These are phyloP conservation scores for Mycocentrospora acerina DNA, from an alignment of 2,329 filamentous ascomycete species.

Conservation along the genomic window DNA sequence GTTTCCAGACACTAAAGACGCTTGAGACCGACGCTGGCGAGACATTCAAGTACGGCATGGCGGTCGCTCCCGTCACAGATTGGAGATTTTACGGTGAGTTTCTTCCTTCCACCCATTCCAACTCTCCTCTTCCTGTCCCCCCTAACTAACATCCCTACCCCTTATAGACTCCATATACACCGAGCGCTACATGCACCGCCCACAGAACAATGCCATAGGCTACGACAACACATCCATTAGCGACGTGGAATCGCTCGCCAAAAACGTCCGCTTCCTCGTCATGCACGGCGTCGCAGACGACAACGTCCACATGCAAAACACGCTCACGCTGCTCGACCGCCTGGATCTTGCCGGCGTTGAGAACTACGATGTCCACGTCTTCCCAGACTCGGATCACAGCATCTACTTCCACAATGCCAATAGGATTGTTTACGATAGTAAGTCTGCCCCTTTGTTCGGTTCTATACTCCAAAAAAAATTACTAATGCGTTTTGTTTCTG, in stretches of 20 bases:
- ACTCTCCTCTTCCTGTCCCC: background rate
- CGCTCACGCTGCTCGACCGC: constrained; percentile 80
- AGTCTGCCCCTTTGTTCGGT: constrained; percentile 44
- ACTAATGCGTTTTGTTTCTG: too few species aligned
- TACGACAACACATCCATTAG: constrained; percentile 75
- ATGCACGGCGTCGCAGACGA: constrained; percentile 98
- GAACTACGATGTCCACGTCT: constrained; percentile 96
- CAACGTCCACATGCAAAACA: constrained; percentile 97
- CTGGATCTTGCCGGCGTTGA: constrained; percentile 78
- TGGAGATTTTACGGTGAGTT: constrained; percentile 80
- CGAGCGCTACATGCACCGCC: constrained; percentile 95
- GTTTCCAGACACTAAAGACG: constrained; percentile 92
- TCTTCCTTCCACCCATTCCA: background rate
- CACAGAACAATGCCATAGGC: constrained; percentile 75
- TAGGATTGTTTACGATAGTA: constrained; percentile 87
- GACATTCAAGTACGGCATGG: constrained; percentile 96
- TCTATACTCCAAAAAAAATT: too few species aligned
- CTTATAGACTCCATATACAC: constrained; percentile 78
- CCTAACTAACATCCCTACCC: constrained; percentile 5
- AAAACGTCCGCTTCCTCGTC: constrained; percentile 84
- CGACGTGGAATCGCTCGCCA: constrained; percentile 70
- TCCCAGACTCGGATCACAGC: constrained; percentile 92
- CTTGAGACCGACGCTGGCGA: constrained; percentile 85
- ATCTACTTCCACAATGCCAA: constrained; percentile 96
- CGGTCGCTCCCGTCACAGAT: constrained; percentile 96